Percentiles rank a stretch among this genome's conserved stretches.
Evolutionary conservation across 495 filamentous ascomycete species (phyloP).

Genomic region (Aspergillus asperescens): DNA sequence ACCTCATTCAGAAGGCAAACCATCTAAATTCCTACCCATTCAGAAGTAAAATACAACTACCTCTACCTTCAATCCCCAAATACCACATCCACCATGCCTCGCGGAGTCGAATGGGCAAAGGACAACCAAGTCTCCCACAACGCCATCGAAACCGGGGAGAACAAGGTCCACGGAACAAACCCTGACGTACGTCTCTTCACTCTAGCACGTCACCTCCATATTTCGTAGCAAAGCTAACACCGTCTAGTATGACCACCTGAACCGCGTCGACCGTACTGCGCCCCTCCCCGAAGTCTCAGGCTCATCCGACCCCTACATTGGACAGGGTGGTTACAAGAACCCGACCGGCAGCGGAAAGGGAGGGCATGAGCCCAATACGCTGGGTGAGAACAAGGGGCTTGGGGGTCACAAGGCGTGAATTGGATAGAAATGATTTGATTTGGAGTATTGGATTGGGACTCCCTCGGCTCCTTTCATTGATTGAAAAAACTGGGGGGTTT

Average conservation of each 20-base stretch:
- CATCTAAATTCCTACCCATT: background rate
- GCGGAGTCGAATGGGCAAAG: slow-evolving; percentile 47
- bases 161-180: slow-evolving; percentile 39
- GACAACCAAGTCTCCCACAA: slow-evolving; percentile 45
- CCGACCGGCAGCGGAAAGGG: slow-evolving; percentile 36
- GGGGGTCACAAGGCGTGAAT: slow-evolving; percentile 21
- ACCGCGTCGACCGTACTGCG: slow-evolving; percentile 39
- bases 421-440: background rate
- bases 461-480: too few relatives aligned
- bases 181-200: slow-evolving; percentile 27
- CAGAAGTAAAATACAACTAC: background rate
- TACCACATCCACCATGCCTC: slow-evolving; percentile 32
- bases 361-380: slow-evolving; percentile 36
- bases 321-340: slow-evolving; percentile 16
- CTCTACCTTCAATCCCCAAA: background rate
- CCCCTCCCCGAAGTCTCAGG: slow-evolving; percentile 39
- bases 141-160: slow-evolving; percentile 42
- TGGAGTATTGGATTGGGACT: background rate
- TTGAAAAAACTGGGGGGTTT: too few relatives aligned
- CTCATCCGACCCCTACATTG: slow-evolving; percentile 25
- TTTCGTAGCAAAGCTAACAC: background rate
- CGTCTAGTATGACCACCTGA: slow-evolving; percentile 33
- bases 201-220: background rate
- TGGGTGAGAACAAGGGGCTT: slow-evolving; percentile 37
- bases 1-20: too few relatives aligned